Percentiles rank a stretch among this genome's conserved stretches.
Evolutionary conservation across 768 basidiomycete genomes (phyloP).

Genomic region (Lactarius deliciosus): DNA sequence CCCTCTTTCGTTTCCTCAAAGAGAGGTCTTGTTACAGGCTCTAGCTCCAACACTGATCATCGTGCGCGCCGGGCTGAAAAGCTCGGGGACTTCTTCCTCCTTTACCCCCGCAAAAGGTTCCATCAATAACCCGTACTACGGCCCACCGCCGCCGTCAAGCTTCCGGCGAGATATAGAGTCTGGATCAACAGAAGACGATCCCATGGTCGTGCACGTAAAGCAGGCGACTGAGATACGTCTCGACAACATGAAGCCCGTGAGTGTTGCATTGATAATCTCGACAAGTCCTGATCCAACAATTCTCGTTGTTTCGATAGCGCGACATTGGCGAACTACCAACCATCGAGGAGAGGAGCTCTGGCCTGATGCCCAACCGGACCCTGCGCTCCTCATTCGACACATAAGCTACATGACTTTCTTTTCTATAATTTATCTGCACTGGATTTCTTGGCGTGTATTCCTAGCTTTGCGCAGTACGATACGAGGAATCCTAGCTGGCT

Average conservation of each 20-base stretch:
- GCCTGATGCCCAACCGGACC: not conserved
- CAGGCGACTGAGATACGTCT: constrained; percentile 17
- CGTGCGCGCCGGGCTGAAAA: constrained; percentile 13
- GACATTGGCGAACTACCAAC: not conserved
- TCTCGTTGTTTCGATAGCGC: not conserved
- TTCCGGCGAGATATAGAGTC: constrained; percentile 4
- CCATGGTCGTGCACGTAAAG: constrained; percentile 7
- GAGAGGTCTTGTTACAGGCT: not conserved
- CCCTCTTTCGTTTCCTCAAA: not conserved
- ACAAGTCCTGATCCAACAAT: not conserved
- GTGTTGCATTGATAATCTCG: not conserved
- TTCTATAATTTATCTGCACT: not conserved
- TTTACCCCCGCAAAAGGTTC: constrained; percentile 9
- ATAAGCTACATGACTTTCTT: not conserved
- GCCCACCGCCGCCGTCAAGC: not conserved
- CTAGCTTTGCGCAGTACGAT: not conserved
- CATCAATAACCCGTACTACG: not conserved
- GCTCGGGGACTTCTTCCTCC: not conserved
- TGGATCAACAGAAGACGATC: not conserved
- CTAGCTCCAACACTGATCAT: constrained; percentile 22
- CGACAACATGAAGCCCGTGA: not conserved
- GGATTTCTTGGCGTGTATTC: not conserved
- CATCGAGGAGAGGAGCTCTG: not conserved
- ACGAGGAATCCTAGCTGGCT: not conserved
- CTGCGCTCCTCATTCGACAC: not conserved